Base-by-base conservation (phyloP, 805 yeast species). In the Metschnikowia gruessii region DNA sequence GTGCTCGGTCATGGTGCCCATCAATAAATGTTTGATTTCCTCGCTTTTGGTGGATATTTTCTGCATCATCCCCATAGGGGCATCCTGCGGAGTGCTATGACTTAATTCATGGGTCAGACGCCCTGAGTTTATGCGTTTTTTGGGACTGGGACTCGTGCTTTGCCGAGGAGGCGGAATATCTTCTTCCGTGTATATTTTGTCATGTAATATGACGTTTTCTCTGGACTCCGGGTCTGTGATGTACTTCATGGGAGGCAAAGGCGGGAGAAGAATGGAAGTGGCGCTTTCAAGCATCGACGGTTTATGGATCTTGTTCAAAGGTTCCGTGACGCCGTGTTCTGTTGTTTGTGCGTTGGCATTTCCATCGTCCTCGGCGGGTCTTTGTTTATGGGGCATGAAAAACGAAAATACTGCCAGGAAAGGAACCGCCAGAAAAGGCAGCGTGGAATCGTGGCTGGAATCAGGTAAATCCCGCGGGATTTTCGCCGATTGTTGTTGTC, bases 221-320 rank as follows among this genome's bases (percentile, higher is more conserved):
- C 98, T 71, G 1, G 75, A 57, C 0, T 64, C 63, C 0, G 97
- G 97, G 54, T 88, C 80, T 19, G 75, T 76, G 15, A 91, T 74
- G 61, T 78, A 92, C 46, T 75, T 76, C 42, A 75, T 62, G 0
- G 86, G 70, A 0, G 98, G 97, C 10, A 83, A 68, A 1, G 97
- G 95, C 1, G 97, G 95, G 5, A 86, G 65, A 6, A 92, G 66
- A 1, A 87, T 81, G 4, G 85, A 80, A 3, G 88, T 78, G 0
- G 95, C 96, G 0, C 96, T 81, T 46, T 85, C 81, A 4, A 92
- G 57, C 11, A 92, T 81, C 0, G 94, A 85, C 0, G 96, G 80
- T 52, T 81, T 83, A 2, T 92, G 94, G 9, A 85, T 45, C 35
- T 54, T 53, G 28, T 43, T 48, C 46, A 46, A 49, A 28, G 49